Evolutionary conservation across 2,329 filamentous ascomycete species (phyloP).

Genomic region (Xylaria sp.): DNA sequence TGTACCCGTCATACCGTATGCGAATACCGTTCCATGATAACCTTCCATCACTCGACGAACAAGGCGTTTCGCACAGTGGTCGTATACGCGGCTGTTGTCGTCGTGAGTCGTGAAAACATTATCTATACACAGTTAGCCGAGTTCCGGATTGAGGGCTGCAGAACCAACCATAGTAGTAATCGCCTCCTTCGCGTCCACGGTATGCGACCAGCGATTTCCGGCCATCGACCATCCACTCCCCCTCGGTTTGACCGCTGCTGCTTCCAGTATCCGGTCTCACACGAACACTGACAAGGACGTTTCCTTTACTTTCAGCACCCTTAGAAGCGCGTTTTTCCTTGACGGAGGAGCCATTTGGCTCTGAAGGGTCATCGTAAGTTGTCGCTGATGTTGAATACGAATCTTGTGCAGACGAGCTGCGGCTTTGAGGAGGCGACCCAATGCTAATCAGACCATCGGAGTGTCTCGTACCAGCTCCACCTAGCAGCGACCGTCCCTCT

Average conservation of each 20-base stretch:
- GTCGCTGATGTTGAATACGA: constrained; percentile 89
- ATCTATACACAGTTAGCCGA: constrained; percentile 49
- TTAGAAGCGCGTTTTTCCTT: constrained; percentile 48
- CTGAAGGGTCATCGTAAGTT: constrained; percentile 74
- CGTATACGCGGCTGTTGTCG: constrained; percentile 91
- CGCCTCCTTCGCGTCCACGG: constrained; percentile 81
- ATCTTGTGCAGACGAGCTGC: constrained; percentile 86
- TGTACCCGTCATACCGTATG: constrained; percentile 98
- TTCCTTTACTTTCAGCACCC: constrained; percentile 71
- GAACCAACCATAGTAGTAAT: constrained; percentile 79
- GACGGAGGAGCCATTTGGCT: constrained; percentile 39
- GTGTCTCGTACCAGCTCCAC: constrained; percentile 55
- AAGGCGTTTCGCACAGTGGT: constrained; percentile 85
- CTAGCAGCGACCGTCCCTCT: constrained; percentile 67
- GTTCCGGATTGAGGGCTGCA: constrained; percentile 13
- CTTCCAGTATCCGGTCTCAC: constrained; percentile 77
- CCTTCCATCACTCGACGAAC: constrained; percentile 98
- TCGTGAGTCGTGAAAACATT: constrained; percentile 95
- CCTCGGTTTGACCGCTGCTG: constrained; percentile 56
- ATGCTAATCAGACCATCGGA: constrained; percentile 72
- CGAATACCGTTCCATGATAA: constrained; percentile 96
- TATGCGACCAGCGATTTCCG: constrained; percentile 77
- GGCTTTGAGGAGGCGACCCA: constrained; percentile 78
- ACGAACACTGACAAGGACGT: constrained; percentile 91
- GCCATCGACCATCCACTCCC: constrained; percentile 89